Evolutionary conservation across 768 basidiomycete genomes (phyloP).

Genomic region (Hypsizygus marmoreus): DNA sequence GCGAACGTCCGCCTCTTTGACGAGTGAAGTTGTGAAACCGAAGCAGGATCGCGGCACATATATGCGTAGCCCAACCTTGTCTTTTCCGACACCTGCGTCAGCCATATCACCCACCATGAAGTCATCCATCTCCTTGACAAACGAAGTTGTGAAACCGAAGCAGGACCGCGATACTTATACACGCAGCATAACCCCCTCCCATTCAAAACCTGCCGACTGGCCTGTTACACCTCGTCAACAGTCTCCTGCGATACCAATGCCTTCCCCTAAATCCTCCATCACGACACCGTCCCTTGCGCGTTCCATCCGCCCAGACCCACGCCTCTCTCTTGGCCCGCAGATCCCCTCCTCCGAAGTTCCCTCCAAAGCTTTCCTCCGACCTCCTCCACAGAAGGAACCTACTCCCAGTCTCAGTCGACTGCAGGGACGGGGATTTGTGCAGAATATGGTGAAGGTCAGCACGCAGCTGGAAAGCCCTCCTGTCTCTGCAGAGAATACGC

Average conservation of each 20-base stretch:
- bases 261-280: slow-evolving; percentile 37
- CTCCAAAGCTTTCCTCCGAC: slow-evolving; percentile 63
- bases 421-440: slow-evolving; percentile 85
- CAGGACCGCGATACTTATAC: slow-evolving; percentile 8
- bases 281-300: slow-evolving; percentile 49
- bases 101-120: background rate
- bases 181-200: slow-evolving; percentile 11
- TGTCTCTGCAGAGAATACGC: slow-evolving; percentile 28
- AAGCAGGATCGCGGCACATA: slow-evolving; percentile 7
- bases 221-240: slow-evolving; percentile 29
- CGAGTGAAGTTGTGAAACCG: background rate
- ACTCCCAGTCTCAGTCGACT: slow-evolving; percentile 83
- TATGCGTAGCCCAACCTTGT: slow-evolving; percentile 8
- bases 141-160: background rate
- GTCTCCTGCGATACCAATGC: slow-evolving; percentile 21
- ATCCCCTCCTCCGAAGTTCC: slow-evolving; percentile 44
- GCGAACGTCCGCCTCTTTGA: background rate
- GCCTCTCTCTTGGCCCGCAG: slow-evolving; percentile 43
- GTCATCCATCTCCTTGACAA: background rate
- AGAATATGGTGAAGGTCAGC: slow-evolving; percentile 77
- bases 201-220: slow-evolving; percentile 8
- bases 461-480: slow-evolving; percentile 50
- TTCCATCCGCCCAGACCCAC: slow-evolving; percentile 52
- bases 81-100: background rate
- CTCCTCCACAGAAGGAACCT: slow-evolving; percentile 61